Evolutionary conservation across 1,284 basidiomycete species (phyloP), one percentile per base, ranked within the genome.

Genomic region (Tetrapyrgos nigripes): DNA sequence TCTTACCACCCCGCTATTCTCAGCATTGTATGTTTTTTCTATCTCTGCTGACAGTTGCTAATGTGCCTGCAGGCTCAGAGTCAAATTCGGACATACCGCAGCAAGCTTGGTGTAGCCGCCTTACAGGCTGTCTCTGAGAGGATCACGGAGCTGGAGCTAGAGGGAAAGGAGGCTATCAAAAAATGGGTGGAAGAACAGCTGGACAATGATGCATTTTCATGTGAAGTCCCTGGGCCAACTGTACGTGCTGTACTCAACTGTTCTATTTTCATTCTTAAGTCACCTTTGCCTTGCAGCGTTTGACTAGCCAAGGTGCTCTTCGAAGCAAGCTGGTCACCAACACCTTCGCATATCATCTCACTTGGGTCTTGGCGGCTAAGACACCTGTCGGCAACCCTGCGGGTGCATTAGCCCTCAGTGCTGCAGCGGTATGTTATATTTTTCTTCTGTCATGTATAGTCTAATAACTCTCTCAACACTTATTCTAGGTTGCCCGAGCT

Each of bases 371-470:
- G n/a, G 13, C 5, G 46, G 29, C 53, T 14, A 28, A 23, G 19
- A 17, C 11, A 8, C 13, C 8, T 6, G 43, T 46, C 17, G 27
- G 43, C 10, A 4, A 24, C 24, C 40, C 52, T 6, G 26, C 27
- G 13, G 45, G 53, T 33, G 44, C 53, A 2, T 48, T 55, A 26
- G 53, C 53, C 6, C 28, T 55, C 10, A 14, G 27, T 35, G 28
- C 45, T 28, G 27, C 45, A 35, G 53, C 53, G 10, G 53, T 55
- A 48, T n/a, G n/a, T n/a, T n/a, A n/a, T n/a, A n/a, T n/a, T n/a
- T n/a, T n/a, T n/a, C n/a, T n/a, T n/a, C n/a, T n/a, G n/a, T n/a
- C n/a, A n/a, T n/a, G n/a, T n/a, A n/a, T n/a, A n/a, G n/a, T n/a
- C n/a, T n/a, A n/a, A n/a, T n/a, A n/a, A n/a, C n/a, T n/a, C n/a